Base-by-base conservation (phyloP, 257 asterid species). In the Leonotis leonurus region DNA sequence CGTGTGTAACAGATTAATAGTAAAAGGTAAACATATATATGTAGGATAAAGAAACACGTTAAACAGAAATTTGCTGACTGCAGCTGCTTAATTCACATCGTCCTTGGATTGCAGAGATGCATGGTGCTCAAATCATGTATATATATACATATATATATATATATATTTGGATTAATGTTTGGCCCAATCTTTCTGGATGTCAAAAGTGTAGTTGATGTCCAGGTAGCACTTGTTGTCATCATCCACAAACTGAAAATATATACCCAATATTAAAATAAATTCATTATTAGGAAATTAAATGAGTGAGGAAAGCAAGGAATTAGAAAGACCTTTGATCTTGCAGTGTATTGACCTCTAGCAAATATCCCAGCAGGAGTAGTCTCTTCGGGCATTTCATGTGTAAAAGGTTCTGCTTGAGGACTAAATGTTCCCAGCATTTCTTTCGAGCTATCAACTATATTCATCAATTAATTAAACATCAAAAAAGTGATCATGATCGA, bases 181-280 rank as follows among this genome's bases (percentile, higher is more conserved):
- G 33, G 80, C 69, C 94, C 94, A 82, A 10, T 85, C 89, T 68
- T 78, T 85, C 75, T 79, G 86, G 70, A 85, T 80, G 60, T 85
- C 89, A 40, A 85, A 85, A 12, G 78, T 76, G 67, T 82, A 85
- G 73, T 74, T 78, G 68, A 82, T 85, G 65, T 85, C 89, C 74
- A 85, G 49, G 62, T 82, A 78, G 78, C 89, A 76, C 69, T 82
- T 82, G 63, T 80, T 78, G 60, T 85, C 94, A 62, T 85, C 94
- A 40, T 85, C 89, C 52, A 83, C 78, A 14, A 85, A 85, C 86
- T 85, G 85, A 44, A 67, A 20, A 20, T 7, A 4, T 4, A 30
- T 33, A n/a, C 25, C 54, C n/a, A 36, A 43, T 0, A 35, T 4
- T 2, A 29, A 20, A 40, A 33, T n/a, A 33, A 33, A 20, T 49